These are phyloP conservation scores for Tetrahymena elliotti DNA, from an alignment of 73 alveolate genomes.

Conservation along the genomic window DNA sequence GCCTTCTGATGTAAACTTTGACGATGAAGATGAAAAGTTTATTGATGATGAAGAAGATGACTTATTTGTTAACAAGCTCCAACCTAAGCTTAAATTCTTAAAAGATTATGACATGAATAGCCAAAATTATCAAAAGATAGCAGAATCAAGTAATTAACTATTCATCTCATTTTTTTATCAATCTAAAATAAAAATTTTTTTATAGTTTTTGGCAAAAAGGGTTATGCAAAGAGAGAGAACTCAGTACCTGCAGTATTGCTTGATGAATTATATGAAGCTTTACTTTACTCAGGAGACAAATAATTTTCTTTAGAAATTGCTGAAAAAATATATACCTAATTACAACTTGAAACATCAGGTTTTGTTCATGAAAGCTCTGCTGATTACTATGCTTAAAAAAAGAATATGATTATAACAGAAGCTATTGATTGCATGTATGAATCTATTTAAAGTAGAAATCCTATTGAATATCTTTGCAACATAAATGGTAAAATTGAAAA, in stretches of 20 bases:
- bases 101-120: neutral
- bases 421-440: neutral
- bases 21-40: neutral
- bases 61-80: neutral
- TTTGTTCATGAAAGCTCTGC: neutral
- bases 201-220: neutral
- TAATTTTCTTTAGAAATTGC: neutral
- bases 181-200: neutral
- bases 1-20: neutral
- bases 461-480: neutral
- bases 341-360: neutral
- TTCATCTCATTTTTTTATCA: neutral
- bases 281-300: neutral
- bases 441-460: neutral
- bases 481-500: neutral
- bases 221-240: neutral
- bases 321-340: neutral
- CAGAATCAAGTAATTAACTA: neutral
- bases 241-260: neutral
- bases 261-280: neutral
- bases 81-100: neutral
- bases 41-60: neutral
- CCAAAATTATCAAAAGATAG: neutral
- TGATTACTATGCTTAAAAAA: neutral
- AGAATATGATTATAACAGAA: neutral